Conservation (phyloP, 306 rosid genomes). For the Spatholobus suberectus region DNA sequence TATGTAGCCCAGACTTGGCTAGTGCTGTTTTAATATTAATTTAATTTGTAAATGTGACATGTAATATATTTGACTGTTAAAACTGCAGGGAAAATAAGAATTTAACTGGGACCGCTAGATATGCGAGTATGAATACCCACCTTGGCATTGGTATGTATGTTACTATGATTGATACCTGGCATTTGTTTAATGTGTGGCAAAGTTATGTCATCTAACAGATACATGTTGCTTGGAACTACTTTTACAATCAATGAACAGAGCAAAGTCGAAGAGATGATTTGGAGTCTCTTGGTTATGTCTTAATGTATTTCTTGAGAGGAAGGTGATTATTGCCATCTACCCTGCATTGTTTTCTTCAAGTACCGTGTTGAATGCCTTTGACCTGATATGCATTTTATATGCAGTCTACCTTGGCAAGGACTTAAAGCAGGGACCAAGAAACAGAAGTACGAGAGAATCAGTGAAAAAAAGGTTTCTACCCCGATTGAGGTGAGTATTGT, state of each 20-base stretch:
- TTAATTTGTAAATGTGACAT: neutral
- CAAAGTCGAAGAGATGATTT: conserved; percentile 95
- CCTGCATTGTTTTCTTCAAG: conserved; percentile 30
- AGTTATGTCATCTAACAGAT: conserved; percentile 22
- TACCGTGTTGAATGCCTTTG: conserved; percentile 19
- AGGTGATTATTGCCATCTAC: conserved; percentile 59
- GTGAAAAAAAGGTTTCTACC: conserved; percentile 87
- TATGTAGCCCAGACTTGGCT: conserved; percentile 4
- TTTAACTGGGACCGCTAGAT: conserved; percentile 94
- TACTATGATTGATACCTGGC: neutral
- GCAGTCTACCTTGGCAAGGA: conserved; percentile 96
- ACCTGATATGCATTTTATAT: conserved; percentile 38
- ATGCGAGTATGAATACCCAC: conserved; percentile 86
- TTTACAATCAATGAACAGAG: conserved; percentile 54
- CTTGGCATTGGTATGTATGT: conserved; percentile 32
- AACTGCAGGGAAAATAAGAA: conserved; percentile 82
- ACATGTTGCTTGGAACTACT: conserved; percentile 24
- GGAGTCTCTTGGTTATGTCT: conserved; percentile 91
- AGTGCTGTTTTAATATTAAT: neutral
- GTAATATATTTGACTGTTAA: conserved; percentile 25
- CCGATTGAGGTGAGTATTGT: conserved; percentile 70
- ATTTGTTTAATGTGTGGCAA: neutral
- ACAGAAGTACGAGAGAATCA: conserved; percentile 82
- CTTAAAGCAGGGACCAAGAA: conserved; percentile 90
- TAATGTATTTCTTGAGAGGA: conserved; percentile 88